Evolutionary conservation across 306 rosid species (phyloP).

Genomic region (Ziziphus jujuba): DNA sequence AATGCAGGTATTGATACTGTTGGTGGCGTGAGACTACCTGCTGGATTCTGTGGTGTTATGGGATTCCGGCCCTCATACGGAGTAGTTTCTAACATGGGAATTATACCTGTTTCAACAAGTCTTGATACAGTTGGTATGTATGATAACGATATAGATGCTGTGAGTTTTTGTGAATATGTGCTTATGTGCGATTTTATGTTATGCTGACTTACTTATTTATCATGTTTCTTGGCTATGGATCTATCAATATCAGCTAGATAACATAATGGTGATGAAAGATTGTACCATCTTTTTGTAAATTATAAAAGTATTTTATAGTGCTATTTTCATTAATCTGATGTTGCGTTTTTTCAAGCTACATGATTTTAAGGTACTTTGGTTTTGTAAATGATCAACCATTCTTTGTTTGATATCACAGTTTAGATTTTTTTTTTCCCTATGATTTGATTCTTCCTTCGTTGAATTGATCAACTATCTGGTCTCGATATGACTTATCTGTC

Average conservation of each 20-base stretch:
- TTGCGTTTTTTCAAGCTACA: background rate
- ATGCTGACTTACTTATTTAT: background rate
- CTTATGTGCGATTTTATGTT: background rate
- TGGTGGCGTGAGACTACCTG: constrained; percentile 96
- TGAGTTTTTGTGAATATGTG: background rate
- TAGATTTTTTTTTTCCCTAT: too few species aligned
- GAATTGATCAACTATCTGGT: background rate
- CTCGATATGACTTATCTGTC: constrained; percentile 1
- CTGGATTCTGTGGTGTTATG: constrained; percentile 82
- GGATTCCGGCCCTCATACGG: constrained; percentile 97
- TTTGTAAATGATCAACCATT: background rate
- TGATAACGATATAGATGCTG: constrained; percentile 7
- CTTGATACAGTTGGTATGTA: constrained; percentile 88
- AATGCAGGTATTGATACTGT: constrained; percentile 80
- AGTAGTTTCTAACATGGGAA: constrained; percentile 76
- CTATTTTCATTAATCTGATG: background rate
- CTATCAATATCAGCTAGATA: background rate
- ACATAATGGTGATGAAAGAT: background rate
- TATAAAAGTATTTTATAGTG: background rate
- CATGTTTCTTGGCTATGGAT: background rate
- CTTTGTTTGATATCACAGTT: background rate
- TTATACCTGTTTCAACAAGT: constrained; percentile 69
- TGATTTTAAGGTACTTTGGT: background rate
- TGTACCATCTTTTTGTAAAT: background rate
- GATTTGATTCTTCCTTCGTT: background rate